Evolutionary conservation across 1,139 yeast species (phyloP).

Genomic region (Hansenula sp.): DNA sequence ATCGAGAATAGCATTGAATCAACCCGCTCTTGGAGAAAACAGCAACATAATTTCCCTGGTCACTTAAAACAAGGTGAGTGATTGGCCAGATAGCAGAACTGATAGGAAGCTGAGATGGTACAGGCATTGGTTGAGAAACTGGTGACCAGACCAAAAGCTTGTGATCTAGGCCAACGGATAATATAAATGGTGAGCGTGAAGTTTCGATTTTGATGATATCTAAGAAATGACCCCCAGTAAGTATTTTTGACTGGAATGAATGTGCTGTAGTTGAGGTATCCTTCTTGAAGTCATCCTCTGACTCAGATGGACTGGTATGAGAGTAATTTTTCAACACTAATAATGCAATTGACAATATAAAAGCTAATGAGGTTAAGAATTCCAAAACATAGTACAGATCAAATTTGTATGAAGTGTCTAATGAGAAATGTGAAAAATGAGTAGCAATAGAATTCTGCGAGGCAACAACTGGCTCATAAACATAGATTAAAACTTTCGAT

Average conservation of each 20-base stretch:
- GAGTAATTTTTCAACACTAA: conserved; percentile 17
- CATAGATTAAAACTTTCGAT: conserved; percentile 9
- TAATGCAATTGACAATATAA: conserved; percentile 29
- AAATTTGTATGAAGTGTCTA: conserved; percentile 29
- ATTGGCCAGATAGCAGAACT: conserved; percentile 64
- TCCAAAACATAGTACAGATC: conserved; percentile 41
- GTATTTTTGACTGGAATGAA: conserved; percentile 37
- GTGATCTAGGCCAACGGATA: conserved; percentile 73
- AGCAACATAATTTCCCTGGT: conserved; percentile 57
- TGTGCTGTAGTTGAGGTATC: conserved; percentile 12
- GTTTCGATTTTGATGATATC: conserved; percentile 62
- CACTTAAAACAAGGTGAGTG: conserved; percentile 54
- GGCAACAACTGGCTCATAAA: conserved; percentile 25
- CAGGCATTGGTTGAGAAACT: conserved; percentile 40
- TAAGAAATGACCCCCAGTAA: conserved; percentile 48
- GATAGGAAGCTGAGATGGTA: conserved; percentile 40
- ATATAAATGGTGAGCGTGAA: conserved; percentile 54
- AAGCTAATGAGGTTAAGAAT: conserved; percentile 37
- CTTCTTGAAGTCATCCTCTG: conserved; percentile 11
- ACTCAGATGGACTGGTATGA: conserved; percentile 9
- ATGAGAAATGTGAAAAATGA: conserved; percentile 18
- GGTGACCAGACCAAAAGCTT: conserved; percentile 75
- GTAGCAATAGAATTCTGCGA: conserved; percentile 1
- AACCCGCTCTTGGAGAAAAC: conserved; percentile 49
- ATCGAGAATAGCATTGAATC: conserved; percentile 58